These are phyloP conservation scores for Mortierella hygrophila DNA, from an alignment of 192 early-diverging fungal species.

Conservation along the genomic window DNA sequence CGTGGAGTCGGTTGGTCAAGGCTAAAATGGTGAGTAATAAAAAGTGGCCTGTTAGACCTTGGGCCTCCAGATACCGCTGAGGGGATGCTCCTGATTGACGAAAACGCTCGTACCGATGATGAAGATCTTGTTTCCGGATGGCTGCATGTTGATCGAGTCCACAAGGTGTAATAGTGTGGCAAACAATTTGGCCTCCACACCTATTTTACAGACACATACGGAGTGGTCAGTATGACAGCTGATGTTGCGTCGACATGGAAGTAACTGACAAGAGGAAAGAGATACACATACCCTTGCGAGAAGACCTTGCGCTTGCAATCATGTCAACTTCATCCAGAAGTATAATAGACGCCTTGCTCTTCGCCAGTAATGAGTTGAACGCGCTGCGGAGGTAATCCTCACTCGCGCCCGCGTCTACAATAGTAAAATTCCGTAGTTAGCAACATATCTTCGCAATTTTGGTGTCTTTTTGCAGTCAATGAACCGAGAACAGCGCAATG, in stretches of 20 bases:
- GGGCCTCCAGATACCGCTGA: background rate
- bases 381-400: conserved; percentile 60
- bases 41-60: background rate
- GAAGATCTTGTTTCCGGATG: conserved; percentile 41
- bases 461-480: background rate
- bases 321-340: conserved; percentile 72
- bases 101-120: conserved; percentile 57
- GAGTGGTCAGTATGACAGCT: background rate
- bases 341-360: conserved; percentile 57
- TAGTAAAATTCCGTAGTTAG: background rate
- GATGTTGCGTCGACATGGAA: background rate
- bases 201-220: conserved; percentile 21
- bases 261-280: background rate
- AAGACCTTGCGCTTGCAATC: conserved; percentile 53
- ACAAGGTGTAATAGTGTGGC: conserved; percentile 55
- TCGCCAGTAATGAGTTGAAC: conserved; percentile 42
- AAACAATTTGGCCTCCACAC: conserved; percentile 59
- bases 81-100: background rate
- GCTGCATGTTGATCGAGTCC: conserved; percentile 55
- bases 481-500: background rate
- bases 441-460: background rate
- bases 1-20: conserved; percentile 65
- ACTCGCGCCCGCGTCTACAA: conserved; percentile 67
- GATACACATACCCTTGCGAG: conserved; percentile 40
- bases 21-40: conserved; percentile 25